These are phyloP conservation scores for Triticum timopheevii DNA, from an alignment of 176 grass and related monocot genomes.

Conservation along the genomic window DNA sequence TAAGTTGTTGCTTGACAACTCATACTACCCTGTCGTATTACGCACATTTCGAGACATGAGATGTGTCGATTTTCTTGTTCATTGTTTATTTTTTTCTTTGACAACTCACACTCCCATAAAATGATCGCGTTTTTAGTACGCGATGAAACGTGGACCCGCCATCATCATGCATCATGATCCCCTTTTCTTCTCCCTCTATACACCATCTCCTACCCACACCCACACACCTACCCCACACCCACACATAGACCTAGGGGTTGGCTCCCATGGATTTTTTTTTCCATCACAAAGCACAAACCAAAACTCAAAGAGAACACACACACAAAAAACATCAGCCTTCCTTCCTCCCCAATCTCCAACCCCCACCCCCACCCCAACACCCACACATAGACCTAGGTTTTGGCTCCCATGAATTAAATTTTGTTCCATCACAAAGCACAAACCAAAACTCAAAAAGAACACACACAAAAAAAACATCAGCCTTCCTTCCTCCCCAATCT, in stretches of 20 bases:
- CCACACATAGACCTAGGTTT: conserved; percentile 6
- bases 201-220: too few species aligned
- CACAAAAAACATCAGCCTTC: neutral
- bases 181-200: neutral
- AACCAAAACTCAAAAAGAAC: neutral
- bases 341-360: neutral
- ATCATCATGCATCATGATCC: neutral
- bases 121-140: neutral
- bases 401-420: neutral
- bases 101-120: too few species aligned
- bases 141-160: neutral
- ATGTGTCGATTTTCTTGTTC: too few species aligned
- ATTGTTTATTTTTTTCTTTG: neutral
- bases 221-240: too few species aligned
- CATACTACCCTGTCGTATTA: too few species aligned
- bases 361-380: too few species aligned
- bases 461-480: neutral
- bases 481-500: neutral
- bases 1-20: too few species aligned
- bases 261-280: neutral
- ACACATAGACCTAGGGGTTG: conserved; percentile 10
- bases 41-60: too few species aligned
- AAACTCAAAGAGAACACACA: neutral
- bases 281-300: neutral
- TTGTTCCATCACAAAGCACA: neutral